phyloP scores from a whole-genome alignment of 1,139 yeast genomes.

The Pichia sp. region DNA sequence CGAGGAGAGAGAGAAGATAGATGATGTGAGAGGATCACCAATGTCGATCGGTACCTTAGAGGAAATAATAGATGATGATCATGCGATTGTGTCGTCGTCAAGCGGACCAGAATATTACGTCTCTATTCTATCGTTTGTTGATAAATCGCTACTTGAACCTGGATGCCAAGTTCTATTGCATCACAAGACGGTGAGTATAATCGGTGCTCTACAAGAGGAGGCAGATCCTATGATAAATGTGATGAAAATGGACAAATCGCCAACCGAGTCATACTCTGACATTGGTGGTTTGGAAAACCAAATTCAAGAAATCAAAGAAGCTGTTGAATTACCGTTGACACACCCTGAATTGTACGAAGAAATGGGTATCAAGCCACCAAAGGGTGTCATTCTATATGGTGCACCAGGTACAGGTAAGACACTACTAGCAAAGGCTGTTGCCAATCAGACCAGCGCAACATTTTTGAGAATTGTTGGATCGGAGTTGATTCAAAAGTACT shows the following conservation, averaged over 20 bases:
- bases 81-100: slow-evolving; percentile 93
- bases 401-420: slow-evolving; percentile 99
- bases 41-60: slow-evolving; percentile 96
- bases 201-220: slow-evolving; percentile 94
- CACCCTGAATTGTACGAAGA: slow-evolving; percentile 98
- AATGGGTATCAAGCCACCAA: slow-evolving; percentile 99
- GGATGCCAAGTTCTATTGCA: slow-evolving; percentile 97
- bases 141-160: slow-evolving; percentile 91
- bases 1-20: slow-evolving; percentile 92
- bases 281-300: slow-evolving; percentile 96
- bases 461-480: slow-evolving; percentile 95
- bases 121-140: slow-evolving; percentile 93
- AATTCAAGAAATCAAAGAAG: slow-evolving; percentile 96
- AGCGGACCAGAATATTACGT: slow-evolving; percentile 98
- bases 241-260: slow-evolving; percentile 43
- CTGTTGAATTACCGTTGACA: slow-evolving; percentile 94
- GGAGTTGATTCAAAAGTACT: slow-evolving; percentile 91
- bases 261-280: slow-evolving; percentile 94
- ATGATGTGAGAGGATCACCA: slow-evolving; percentile 94
- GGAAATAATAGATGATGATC: slow-evolving; percentile 97
- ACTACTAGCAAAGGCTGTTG: slow-evolving; percentile 94
- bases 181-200: slow-evolving; percentile 90
- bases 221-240: slow-evolving; percentile 96
- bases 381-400: slow-evolving; percentile 96
- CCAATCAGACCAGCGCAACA: slow-evolving; percentile 95